Evolutionary conservation across 352 stramenopile species (phyloP), one percentile per base, ranked within the genome.

Genomic region (Peronospora belbahrii): DNA sequence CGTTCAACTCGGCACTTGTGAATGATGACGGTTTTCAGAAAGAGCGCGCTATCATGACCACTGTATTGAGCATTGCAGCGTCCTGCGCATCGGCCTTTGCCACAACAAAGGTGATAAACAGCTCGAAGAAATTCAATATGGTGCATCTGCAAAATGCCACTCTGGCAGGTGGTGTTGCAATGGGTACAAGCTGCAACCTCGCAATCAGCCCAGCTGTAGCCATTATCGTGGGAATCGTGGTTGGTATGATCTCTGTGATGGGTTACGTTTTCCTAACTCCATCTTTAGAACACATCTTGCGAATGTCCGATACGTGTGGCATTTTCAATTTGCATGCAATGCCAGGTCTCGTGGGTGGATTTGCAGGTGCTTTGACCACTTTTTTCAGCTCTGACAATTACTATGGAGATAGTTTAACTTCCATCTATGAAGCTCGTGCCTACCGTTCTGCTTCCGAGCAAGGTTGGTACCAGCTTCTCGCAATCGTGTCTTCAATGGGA

Each of bases 131-230:
- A 45, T 80, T 88, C 33, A 74, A 91, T 58, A 85, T 88, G 67
- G 79, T 90, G 14, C 78, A 95, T 49, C 30, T 95, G 8, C 72
- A 85, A 27, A 95, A 95, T 46, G 81, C 83, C 11, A 93, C 81
- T 9, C 64, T 95, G 6, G 83, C 83, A 0, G 83, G 83, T 7
- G 83, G 81, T 20, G 83, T 95, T 14, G 75, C 83, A 8, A 85
- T 92, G 70, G 83, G 83, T 4, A 68, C 65, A 7, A 61, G 77
- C 7, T 88, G 76, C 34, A 75, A 87, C 45, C 61, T 95, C 4
- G 62, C 67, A 1, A 72, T 93, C 49, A 76, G 70, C 52, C 81
- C 81, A 11, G 75, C 62, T 1, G 79, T 58, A 3, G 53, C 73
- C 0, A 54, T 88, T 13, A 56, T 74, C 0, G 40, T 83, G 3